Percentiles rank a stretch among this genome's conserved stretches.
Conservation (phyloP, 768 basidiomycete species). For the Collybiopsis luxurians region DNA sequence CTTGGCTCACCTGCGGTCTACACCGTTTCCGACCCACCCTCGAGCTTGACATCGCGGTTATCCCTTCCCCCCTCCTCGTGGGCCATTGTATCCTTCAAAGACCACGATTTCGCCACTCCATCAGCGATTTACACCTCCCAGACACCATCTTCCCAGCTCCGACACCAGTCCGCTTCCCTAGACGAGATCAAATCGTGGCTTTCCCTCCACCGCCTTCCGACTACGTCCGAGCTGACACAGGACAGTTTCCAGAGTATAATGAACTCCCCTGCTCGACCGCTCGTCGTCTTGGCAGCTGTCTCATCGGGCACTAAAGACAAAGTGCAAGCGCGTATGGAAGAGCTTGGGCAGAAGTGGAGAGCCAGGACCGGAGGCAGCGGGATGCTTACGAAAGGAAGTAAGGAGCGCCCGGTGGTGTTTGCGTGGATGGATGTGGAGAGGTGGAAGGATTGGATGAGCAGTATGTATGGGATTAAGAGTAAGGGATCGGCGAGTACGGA, state of each 20-base stretch:
- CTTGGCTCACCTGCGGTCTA: constrained; percentile 47
- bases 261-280: constrained; percentile 70
- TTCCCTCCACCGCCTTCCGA: constrained; percentile 67
- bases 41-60: constrained; percentile 32
- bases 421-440: constrained; percentile 84
- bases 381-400: constrained; percentile 29
- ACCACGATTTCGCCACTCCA: constrained; percentile 46
- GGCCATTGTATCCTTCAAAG: constrained; percentile 67
- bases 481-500: constrained; percentile 15
- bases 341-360: constrained; percentile 61
- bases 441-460: constrained; percentile 90
- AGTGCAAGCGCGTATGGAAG: constrained; percentile 45
- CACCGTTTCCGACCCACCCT: constrained; percentile 32
- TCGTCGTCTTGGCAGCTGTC: constrained; percentile 74
- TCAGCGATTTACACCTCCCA: constrained; percentile 37
- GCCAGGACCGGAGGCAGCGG: constrained; percentile 48
- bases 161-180: constrained; percentile 21
- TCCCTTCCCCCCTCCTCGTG: constrained; percentile 39
- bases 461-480: constrained; percentile 74
- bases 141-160: not conserved
- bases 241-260: constrained; percentile 84
- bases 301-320: constrained; percentile 30
- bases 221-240: constrained; percentile 68
- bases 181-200: constrained; percentile 48
- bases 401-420: constrained; percentile 65